phyloP scores from a whole-genome alignment of 2,329 filamentous ascomycete genomes.

The Apiospora kogelbergensis region DNA sequence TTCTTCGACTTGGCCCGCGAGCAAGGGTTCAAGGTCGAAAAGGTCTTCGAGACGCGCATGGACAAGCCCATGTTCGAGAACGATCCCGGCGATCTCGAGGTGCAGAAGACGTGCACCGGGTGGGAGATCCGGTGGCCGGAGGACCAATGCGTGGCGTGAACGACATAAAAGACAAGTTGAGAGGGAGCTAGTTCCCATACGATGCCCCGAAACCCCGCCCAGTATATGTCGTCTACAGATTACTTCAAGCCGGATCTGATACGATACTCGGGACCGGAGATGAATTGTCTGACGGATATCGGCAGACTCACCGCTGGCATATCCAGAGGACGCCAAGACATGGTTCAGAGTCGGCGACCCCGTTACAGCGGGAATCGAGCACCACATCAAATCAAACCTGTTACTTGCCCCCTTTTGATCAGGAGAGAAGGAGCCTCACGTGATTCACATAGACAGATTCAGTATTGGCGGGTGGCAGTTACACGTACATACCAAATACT shows the following conservation, averaged over 20 bases:
- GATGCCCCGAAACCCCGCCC: neutral
- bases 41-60: conserved; percentile 79
- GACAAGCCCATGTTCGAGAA: conserved; percentile 87
- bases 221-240: neutral
- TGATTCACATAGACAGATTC: neutral
- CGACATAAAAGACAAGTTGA: neutral
- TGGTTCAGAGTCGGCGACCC: neutral
- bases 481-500: too few relatives aligned
- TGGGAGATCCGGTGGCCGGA: conserved; percentile 70
- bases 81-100: conserved; percentile 79
- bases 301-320: neutral
- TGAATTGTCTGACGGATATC: neutral
- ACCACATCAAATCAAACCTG: neutral
- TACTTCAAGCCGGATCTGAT: neutral
- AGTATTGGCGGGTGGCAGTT: neutral
- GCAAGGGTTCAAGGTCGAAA: conserved; percentile 72
- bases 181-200: neutral
- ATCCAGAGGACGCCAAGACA: neutral
- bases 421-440: too few relatives aligned
- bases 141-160: conserved; percentile 12
- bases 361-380: neutral
- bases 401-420: too few relatives aligned
- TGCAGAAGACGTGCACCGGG: conserved; percentile 80
- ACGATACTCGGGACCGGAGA: neutral
- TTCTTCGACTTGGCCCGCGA: conserved; percentile 80